Base-by-base conservation (phyloP, 306 rosid species). In the Lupinus albus region DNA sequence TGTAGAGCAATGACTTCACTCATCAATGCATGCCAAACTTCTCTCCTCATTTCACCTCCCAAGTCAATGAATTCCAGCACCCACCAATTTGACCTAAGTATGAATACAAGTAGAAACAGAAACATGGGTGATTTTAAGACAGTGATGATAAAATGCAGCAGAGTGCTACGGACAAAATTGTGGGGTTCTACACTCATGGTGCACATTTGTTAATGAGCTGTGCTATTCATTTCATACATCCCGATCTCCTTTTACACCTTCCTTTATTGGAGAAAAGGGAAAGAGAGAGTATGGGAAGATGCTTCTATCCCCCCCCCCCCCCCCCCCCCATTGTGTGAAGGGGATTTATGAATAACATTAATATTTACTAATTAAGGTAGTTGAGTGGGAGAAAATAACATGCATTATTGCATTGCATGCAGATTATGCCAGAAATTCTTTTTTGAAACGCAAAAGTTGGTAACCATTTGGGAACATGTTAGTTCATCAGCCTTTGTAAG, bases 11-110 rank as follows among this genome's bases (percentile, higher is more conserved):
- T 84, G 75, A 90, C 84, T 78, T 93, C 99, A 64, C 89, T 83
- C 21, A 93, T 80, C 71, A 87, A 81, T 10, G 97, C 91, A 78
- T 90, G 85, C 99, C 99, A 93, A 56, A 85, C 88, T 51, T 93
- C 99, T 77, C 97, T 83, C 87, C 94, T 86, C 97, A 93, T 88
- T 66, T 93, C 99, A 71, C 99, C 96, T 75, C 99, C 99, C 79
- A 90, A 85, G 82, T 93, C 97, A 18, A 93, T 88, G 79, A 93
- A 88, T 78, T 93, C 99, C 63, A 93, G 87, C 42, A 90, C 86
- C 96, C 89, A 93, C 6, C 73, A 47, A 73, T 87, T 68, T 9
- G 74, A 72, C 82, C 99, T 88, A 68, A 52, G 77, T 44, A 58
- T 35, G 79, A 73, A 77, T 32, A 30, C 11, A 79, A 59, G 48